Evolutionary conservation across 495 filamentous ascomycete species (phyloP).

Genomic region (Penicillium verhagenii): DNA sequence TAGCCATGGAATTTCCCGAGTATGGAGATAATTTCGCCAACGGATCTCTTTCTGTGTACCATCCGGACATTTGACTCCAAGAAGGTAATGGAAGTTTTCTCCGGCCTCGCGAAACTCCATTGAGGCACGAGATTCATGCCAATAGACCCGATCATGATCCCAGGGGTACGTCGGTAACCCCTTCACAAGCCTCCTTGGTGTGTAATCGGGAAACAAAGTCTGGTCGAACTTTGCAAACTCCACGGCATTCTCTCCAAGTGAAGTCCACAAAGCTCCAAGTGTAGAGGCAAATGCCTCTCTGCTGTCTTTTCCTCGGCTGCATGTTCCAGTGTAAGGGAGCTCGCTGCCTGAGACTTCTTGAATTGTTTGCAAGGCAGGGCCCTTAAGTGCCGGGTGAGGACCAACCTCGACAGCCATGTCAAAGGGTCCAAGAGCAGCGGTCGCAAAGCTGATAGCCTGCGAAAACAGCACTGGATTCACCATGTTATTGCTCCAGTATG

Average conservation of each 20-base stretch:
- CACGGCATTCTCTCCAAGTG: slow-evolving; percentile 27
- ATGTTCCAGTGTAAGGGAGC: slow-evolving; percentile 40
- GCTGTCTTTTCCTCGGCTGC: slow-evolving; percentile 38
- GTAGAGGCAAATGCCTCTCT: slow-evolving; percentile 42
- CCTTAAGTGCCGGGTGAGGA: slow-evolving; percentile 54
- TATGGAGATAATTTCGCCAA: slow-evolving; percentile 38
- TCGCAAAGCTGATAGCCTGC: slow-evolving; percentile 46
- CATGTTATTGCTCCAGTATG: slow-evolving; percentile 63
- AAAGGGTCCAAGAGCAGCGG: slow-evolving; percentile 32
- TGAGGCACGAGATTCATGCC: slow-evolving; percentile 48
- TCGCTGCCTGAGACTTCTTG: slow-evolving; percentile 15
- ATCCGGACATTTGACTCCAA: slow-evolving; percentile 29
- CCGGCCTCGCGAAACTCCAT: slow-evolving; percentile 15
- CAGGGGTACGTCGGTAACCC: slow-evolving; percentile 52
- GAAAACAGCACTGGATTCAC: slow-evolving; percentile 53
- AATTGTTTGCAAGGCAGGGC: slow-evolving; percentile 44
- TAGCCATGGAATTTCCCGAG: slow-evolving; percentile 41
- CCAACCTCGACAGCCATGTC: slow-evolving; percentile 52
- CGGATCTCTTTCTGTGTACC: slow-evolving; percentile 18
- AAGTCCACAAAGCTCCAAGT: slow-evolving; percentile 50
- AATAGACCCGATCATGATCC: slow-evolving; percentile 47
- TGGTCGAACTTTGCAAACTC: slow-evolving; percentile 12
- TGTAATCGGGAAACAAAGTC: not conserved
- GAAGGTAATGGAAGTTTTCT: slow-evolving; percentile 25
- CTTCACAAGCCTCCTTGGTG: slow-evolving; percentile 16